Percentiles rank a stretch among this genome's conserved stretches.
Evolutionary conservation across 2,329 filamentous ascomycete species (phyloP).

Genomic region (Dryadomyces sulphureus): DNA sequence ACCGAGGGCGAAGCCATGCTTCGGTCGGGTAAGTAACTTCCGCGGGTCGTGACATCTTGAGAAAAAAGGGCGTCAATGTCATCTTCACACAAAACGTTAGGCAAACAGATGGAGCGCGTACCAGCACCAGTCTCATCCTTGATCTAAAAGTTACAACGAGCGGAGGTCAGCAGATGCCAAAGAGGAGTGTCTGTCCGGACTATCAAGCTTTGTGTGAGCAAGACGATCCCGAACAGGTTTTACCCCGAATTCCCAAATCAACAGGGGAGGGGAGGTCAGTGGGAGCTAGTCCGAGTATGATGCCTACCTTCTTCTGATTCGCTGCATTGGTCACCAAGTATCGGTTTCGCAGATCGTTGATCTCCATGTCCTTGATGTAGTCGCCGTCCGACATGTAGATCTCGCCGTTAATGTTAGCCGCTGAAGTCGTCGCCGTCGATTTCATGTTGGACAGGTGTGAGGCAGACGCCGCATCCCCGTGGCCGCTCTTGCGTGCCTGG

Average conservation of each 20-base stretch:
- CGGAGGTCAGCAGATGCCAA: constrained; percentile 88
- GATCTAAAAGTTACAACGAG: constrained; percentile 75
- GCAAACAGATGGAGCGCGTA: constrained; percentile 48
- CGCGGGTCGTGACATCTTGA: constrained; percentile 96
- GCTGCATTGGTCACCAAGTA: constrained; percentile 95
- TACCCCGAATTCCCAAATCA: not conserved
- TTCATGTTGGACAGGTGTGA: constrained; percentile 29
- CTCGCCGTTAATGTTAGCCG: constrained; percentile 59
- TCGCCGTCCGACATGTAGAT: constrained; percentile 94
- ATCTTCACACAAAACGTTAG: not conserved
- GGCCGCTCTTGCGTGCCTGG: constrained; percentile 75
- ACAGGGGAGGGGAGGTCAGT: constrained; percentile 10
- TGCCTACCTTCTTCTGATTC: constrained; percentile 98
- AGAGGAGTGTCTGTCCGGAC: constrained; percentile 46
- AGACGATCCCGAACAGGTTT: constrained; percentile 22
- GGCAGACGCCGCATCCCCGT: constrained; percentile 77
- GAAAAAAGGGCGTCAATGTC: constrained; percentile 33
- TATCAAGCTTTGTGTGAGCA: constrained; percentile 58
- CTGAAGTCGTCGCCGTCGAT: constrained; percentile 21
- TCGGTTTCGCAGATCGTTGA: constrained; percentile 93
- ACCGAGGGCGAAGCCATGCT: constrained; percentile 90
- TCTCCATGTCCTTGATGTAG: constrained; percentile 97
- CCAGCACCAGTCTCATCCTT: constrained; percentile 99
- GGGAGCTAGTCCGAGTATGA: constrained; percentile 39
- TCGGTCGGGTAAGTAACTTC: constrained; percentile 94